Percentiles rank a stretch among this genome's conserved stretches.
phyloP scores from a whole-genome alignment of 352 stramenopile genomes.

The Phytophthora multivora region DNA sequence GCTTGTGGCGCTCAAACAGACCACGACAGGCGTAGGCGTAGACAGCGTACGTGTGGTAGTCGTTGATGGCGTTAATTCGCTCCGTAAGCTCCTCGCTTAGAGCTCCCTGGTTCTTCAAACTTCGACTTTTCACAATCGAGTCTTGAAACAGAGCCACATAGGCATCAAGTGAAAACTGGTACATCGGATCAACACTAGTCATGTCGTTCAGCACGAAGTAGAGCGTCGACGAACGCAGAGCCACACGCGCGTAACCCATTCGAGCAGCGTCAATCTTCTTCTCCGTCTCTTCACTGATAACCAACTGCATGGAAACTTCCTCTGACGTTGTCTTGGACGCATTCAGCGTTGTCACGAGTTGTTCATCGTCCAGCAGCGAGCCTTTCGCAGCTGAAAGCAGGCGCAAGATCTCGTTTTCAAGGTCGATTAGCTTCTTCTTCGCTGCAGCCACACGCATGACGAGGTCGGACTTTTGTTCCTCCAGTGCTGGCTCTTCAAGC shows the following conservation, averaged over 20 bases:
- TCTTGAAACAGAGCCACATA: slow-evolving; percentile 96
- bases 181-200: slow-evolving; percentile 96
- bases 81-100: slow-evolving; percentile 86
- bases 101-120: slow-evolving; percentile 77
- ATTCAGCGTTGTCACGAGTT: slow-evolving; percentile 95
- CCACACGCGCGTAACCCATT: slow-evolving; percentile 93
- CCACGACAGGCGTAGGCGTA: slow-evolving; percentile 95
- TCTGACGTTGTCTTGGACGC: slow-evolving; percentile 95
- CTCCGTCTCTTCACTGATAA: slow-evolving; percentile 94
- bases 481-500: slow-evolving; percentile 92
- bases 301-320: slow-evolving; percentile 93
- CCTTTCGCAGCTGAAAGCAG: slow-evolving; percentile 92
- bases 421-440: slow-evolving; percentile 95
- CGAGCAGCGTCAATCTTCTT: slow-evolving; percentile 95
- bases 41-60: slow-evolving; percentile 95
- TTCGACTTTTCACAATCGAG: slow-evolving; percentile 90
- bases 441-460: slow-evolving; percentile 91
- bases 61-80: slow-evolving; percentile 94
- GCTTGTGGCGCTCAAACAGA: slow-evolving; percentile 96
- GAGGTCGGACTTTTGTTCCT: slow-evolving; percentile 94
- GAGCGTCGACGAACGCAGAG: slow-evolving; percentile 92
- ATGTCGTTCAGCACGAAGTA: slow-evolving; percentile 98
- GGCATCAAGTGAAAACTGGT: slow-evolving; percentile 96
- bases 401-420: slow-evolving; percentile 96
- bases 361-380: slow-evolving; percentile 93